phyloP scores from a whole-genome alignment of 2,329 filamentous ascomycete species.

The Pseudogymnoascus verrucosus region DNA sequence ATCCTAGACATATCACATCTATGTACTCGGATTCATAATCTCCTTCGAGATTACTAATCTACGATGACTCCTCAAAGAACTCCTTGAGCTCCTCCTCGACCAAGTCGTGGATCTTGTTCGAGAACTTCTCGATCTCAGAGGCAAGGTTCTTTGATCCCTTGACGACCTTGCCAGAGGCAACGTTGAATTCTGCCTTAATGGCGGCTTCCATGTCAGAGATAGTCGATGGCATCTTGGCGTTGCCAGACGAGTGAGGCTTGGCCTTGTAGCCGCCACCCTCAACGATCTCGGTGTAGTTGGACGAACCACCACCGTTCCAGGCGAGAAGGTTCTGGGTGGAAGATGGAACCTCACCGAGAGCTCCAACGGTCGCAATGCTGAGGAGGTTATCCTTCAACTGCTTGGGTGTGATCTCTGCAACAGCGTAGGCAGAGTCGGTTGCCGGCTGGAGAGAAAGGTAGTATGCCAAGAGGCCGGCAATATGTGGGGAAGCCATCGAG shows the following conservation, averaged over 20 bases:
- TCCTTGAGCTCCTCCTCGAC: slow-evolving; percentile 54
- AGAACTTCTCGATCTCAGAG: slow-evolving; percentile 52
- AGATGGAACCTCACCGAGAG: slow-evolving; percentile 71
- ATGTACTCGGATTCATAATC: not conserved
- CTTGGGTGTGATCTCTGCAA: slow-evolving; percentile 82
- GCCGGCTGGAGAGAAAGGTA: slow-evolving; percentile 92
- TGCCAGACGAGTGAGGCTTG: slow-evolving; percentile 36
- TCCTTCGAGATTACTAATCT: slow-evolving; percentile 21
- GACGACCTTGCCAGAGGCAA: slow-evolving; percentile 49
- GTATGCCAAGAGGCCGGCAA: slow-evolving; percentile 94
- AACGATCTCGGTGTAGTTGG: slow-evolving; percentile 83
- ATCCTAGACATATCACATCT: slow-evolving; percentile 8
- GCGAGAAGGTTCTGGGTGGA: slow-evolving; percentile 92
- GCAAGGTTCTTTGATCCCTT: slow-evolving; percentile 45
- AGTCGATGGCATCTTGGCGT: slow-evolving; percentile 39
- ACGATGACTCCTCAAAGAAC: slow-evolving; percentile 43
- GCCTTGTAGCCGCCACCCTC: slow-evolving; percentile 62
- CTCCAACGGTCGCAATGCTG: slow-evolving; percentile 68
- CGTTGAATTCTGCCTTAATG: slow-evolving; percentile 48
- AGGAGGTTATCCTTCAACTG: slow-evolving; percentile 89
- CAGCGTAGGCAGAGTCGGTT: slow-evolving; percentile 81
- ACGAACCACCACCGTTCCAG: slow-evolving; percentile 95
- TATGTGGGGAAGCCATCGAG: slow-evolving; percentile 97
- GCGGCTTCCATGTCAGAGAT: slow-evolving; percentile 54
- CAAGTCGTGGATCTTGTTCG: slow-evolving; percentile 54